Conservation (phyloP, 2,329 filamentous ascomycete species). For the Aspergillus cejpii region DNA sequence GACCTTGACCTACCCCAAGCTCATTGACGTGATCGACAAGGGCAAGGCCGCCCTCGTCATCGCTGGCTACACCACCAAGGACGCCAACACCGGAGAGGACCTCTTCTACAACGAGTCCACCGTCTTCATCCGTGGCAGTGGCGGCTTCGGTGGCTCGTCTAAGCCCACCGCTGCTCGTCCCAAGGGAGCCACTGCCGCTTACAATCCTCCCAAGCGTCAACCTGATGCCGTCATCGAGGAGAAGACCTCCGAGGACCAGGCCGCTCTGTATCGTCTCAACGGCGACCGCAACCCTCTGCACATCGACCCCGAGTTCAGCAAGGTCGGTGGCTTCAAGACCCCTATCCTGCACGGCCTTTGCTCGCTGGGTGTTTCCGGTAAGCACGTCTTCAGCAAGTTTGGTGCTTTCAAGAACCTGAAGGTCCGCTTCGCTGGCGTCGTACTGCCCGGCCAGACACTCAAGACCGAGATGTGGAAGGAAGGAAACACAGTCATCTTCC, state of each 20-base stretch:
- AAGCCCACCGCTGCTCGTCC: conserved; percentile 63
- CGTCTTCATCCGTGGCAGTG: conserved; percentile 85
- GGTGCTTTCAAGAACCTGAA: conserved; percentile 86
- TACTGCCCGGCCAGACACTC: conserved; percentile 81
- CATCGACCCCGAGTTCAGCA: conserved; percentile 89
- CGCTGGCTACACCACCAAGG: conserved; percentile 71
- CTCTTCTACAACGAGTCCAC: conserved; percentile 95
- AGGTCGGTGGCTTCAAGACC: conserved; percentile 87
- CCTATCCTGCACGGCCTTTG: conserved; percentile 97
- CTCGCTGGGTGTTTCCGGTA: conserved; percentile 84
- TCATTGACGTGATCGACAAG: conserved; percentile 96
- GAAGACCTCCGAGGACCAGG: conserved; percentile 82
- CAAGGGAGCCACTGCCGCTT: conserved; percentile 70
- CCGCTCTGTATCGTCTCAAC: conserved; percentile 83
- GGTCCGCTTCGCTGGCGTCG: conserved; percentile 80
- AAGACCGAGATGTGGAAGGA: conserved; percentile 95
- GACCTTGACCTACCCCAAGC: conserved; percentile 66
- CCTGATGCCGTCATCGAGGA: conserved; percentile 81
- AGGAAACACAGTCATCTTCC: conserved; percentile 70
- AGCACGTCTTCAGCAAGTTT: conserved; percentile 79
- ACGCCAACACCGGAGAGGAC: conserved; percentile 77
- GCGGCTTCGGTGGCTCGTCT: conserved; percentile 78
- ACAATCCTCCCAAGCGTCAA: conserved; percentile 67
- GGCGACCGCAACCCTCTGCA: conserved; percentile 96
- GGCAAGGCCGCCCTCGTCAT: conserved; percentile 80